Base-by-base conservation (phyloP, 257 asterid genomes). In the Primulina tabacum region DNA sequence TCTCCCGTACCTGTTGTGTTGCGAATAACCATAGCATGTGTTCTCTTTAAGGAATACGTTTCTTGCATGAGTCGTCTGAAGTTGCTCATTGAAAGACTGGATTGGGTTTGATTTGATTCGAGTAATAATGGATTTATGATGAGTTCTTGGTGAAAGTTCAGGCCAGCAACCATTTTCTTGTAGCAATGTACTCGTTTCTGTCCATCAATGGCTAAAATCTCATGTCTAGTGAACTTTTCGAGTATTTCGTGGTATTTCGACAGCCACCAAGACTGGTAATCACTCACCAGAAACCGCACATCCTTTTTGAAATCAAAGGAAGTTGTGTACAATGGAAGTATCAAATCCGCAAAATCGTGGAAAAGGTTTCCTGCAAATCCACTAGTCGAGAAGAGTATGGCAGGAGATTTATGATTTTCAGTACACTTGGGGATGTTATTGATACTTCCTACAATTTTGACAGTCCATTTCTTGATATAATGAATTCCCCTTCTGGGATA, bases 361-460 rank as follows among this genome's bases (percentile, higher is more conserved):
- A 88, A 90, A 52, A 75, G 81, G 16, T 90, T 90, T 16, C 97
- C 97, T 1, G 88, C 16, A 60, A 2, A 87, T 21, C 96, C 97
- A 24, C 86, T 86, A 6, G 76, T 71, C 10, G 97, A 90, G 78
- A 90, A 85, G 9, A 90, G 81, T 18, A 90, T 26, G 4, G 92
- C 90, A 9, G 95, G 88, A 26, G 3, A 40, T 47, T 70, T 73
- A 50, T 84, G 90, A 37, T 65, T 71, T 4, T 53, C 17, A 2
- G 71, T 64, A 64, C 97, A 90, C 24, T 68, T 65, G 0, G 95
- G 95, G 10, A 77, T 40, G 17, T 6, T 11, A 40, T 6, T 52
- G 28, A 9, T 58, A 59, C 11, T 73, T 7, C 67, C 62, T 34
- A 74, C 79, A 40, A 83, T 16, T 53, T 60, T 82, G 5, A 87